phyloP scores from a whole-genome alignment of 169 alveolate genomes.

The Cryptosporidium sp. region DNA sequence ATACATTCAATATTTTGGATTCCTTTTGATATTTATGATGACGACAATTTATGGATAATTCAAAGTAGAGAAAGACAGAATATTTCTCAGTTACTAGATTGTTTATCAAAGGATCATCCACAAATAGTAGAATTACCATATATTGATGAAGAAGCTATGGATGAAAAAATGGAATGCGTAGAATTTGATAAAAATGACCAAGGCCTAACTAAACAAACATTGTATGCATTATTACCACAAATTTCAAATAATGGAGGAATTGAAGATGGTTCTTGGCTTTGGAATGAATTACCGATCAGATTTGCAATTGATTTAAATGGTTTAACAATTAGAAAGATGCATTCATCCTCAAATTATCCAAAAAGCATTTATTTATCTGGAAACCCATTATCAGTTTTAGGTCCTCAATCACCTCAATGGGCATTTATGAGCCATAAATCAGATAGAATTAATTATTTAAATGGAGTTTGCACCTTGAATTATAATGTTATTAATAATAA shows the following conservation, averaged over 20 bases:
- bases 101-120: constrained; percentile 66
- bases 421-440: constrained; percentile 74
- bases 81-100: constrained; percentile 27
- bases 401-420: constrained; percentile 76
- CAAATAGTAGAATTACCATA: constrained; percentile 69
- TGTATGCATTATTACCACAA: constrained; percentile 40
- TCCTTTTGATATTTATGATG: constrained; percentile 74
- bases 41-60: constrained; percentile 60
- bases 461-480: constrained; percentile 56
- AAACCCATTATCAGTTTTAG: constrained; percentile 64
- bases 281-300: constrained; percentile 67
- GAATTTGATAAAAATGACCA: constrained; percentile 39
- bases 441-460: constrained; percentile 59
- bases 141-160: constrained; percentile 54
- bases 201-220: constrained; percentile 35
- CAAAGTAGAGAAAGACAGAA: constrained; percentile 30
- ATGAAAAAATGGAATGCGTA: constrained; percentile 35
- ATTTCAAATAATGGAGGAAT: constrained; percentile 45
- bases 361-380: constrained; percentile 70
- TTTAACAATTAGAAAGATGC: constrained; percentile 27
- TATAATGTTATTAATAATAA: neutral
- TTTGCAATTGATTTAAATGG: constrained; percentile 75
- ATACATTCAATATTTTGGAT: constrained; percentile 74
- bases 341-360: constrained; percentile 61
- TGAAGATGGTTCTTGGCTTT: constrained; percentile 64